These are phyloP conservation scores for Colletotrichum gloeosporioides DNA, from an alignment of 2,329 filamentous ascomycete genomes.

Conservation along the genomic window DNA sequence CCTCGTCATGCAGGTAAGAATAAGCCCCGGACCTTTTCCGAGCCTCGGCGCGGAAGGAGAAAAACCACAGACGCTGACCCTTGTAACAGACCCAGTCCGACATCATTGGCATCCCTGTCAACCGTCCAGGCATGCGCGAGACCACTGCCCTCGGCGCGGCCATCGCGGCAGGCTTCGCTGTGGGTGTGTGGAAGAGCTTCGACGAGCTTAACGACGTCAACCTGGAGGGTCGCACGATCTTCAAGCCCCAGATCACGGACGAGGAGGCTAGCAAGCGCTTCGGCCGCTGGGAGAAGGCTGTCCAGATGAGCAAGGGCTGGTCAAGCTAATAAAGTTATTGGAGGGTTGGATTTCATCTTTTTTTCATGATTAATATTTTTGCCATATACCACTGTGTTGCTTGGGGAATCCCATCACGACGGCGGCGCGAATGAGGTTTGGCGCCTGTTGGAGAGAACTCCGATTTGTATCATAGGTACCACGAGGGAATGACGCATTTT, in stretches of 20 bases:
- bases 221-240: slow-evolving; percentile 69
- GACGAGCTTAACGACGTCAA: slow-evolving; percentile 76
- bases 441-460: slow-evolving; percentile 1
- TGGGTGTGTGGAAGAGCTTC: slow-evolving; percentile 76
- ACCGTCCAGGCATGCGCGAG: slow-evolving; percentile 82
- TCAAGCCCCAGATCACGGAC: slow-evolving; percentile 68
- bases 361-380: background rate
- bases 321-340: slow-evolving; percentile 33
- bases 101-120: slow-evolving; percentile 79
- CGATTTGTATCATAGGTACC: slow-evolving; percentile 15
- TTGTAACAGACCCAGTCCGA: slow-evolving; percentile 72
- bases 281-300: slow-evolving; percentile 76
- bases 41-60: slow-evolving; percentile 4
- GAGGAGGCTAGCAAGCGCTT: slow-evolving; percentile 68
- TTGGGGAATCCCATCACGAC: slow-evolving; percentile 13
- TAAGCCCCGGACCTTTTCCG: slow-evolving; percentile 7
- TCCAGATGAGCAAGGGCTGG: slow-evolving; percentile 82
- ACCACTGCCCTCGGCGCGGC: slow-evolving; percentile 83
- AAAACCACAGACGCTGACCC: slow-evolving; percentile 1
- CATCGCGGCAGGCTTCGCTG: slow-evolving; percentile 81
- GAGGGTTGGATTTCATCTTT: background rate
- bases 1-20: slow-evolving; percentile 71
- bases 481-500: slow-evolving; percentile 15
- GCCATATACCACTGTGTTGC: slow-evolving; percentile 20
- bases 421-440: background rate